Evolutionary conservation across 305 asterid species (phyloP).

Genomic region (Ruellia speciosa): DNA sequence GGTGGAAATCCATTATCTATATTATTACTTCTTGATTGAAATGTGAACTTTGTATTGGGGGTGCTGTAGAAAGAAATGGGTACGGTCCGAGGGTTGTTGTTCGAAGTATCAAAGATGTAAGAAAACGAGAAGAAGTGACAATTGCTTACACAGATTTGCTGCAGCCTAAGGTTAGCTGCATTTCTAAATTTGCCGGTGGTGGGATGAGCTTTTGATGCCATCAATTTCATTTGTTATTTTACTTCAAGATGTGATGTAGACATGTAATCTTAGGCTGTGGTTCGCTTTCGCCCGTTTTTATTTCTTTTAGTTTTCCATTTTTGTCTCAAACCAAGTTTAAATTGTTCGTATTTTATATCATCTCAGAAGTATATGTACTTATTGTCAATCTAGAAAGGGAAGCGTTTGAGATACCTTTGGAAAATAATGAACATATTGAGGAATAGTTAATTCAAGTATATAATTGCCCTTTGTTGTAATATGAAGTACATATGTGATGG

Average conservation of each 20-base stretch:
- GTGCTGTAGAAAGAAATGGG: constrained; percentile 35
- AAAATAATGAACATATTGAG: background rate
- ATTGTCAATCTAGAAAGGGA: too few species aligned
- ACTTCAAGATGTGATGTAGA: background rate
- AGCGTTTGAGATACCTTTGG: too few species aligned
- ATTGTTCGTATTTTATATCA: too few species aligned
- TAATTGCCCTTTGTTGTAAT: background rate
- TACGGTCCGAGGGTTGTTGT: constrained; percentile 58
- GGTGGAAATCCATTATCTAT: background rate
- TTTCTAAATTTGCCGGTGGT: background rate
- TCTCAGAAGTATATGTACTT: too few species aligned
- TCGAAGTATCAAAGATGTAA: constrained; percentile 53
- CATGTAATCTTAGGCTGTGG: background rate
- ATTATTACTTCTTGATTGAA: background rate
- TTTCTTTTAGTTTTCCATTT: too few species aligned
- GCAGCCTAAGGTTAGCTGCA: constrained; percentile 56
- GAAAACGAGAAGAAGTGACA: constrained; percentile 54
- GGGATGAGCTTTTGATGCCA: background rate
- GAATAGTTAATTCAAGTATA: background rate
- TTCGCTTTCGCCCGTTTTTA: too few species aligned
- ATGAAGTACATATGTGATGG: background rate
- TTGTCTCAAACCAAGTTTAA: too few species aligned
- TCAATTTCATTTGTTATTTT: background rate
- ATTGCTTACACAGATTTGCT: constrained; percentile 71
- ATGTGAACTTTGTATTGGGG: constrained; percentile 8